Evolutionary conservation across 805 yeast genomes (phyloP), one percentile per base, ranked within the genome.

Genomic region (Kazachstania kunashirensis): DNA sequence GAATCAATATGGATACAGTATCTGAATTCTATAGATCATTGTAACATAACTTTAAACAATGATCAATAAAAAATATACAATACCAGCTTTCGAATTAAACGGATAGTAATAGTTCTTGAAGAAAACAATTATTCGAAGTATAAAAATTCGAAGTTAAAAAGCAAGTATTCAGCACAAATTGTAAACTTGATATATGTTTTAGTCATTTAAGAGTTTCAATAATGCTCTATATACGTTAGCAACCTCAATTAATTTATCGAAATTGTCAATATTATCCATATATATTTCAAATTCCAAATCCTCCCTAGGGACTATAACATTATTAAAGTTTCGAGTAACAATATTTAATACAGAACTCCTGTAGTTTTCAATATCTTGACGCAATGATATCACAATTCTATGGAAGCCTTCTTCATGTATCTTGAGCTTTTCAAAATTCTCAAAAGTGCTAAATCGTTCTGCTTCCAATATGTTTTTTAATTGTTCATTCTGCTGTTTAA

Each of bases 251-350:
- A 50, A 38, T 28, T 45, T 37, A 24, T 49, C 49, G 8, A 50
- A 23, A 28, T 45, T 47, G 12, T 31, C 30, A 6, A 52, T 30
- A 25, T 49, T 47, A 14, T 37, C 46, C 32, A 49, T 27, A 30
- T 50, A 52, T 2, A 28, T 31, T 4, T 31, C 31, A 27, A 52
- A 52, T 33, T 52, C 55, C 12, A 37, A 25, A 31, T 49, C 47
- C 26, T 52, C 56, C 29, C 36, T 25, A 1, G 47, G 39, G 12
- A 43, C 21, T 18, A 49, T 25, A n/a, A 45, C 49, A n/a, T 31
- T 29, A 5, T 40, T 24, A 26, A 46, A 34, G 14, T 42, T 40
- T 8, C 25, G 17, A 29, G 46, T 45, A 11, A 45, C 40, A 30
- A 36, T 41, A 6, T 13, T 19, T 17, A 44, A 25, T 10, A 44